Evolutionary conservation across 1,284 basidiomycete species (phyloP).

Genomic region (Xanthoconium separans): DNA sequence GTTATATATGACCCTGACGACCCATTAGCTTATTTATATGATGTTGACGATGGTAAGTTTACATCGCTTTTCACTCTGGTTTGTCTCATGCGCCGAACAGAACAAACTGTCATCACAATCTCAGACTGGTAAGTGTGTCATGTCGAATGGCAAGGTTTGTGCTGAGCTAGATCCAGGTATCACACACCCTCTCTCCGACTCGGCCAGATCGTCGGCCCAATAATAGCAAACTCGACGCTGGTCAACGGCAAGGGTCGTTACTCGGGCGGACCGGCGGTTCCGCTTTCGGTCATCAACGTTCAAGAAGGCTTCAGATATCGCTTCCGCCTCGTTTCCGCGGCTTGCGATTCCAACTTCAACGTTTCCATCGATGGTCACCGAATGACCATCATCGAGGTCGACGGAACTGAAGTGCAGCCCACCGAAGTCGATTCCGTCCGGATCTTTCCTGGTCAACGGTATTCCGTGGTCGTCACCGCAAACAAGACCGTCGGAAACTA

Average conservation of each 20-base stretch:
- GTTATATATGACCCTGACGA: conserved; percentile 41
- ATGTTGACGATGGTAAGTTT: conserved; percentile 36
- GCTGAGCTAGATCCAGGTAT: conserved; percentile 18
- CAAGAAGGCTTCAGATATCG: conserved; percentile 26
- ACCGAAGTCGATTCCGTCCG: conserved; percentile 39
- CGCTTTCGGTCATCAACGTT: conserved; percentile 36
- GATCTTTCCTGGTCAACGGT: conserved; percentile 42
- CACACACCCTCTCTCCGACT: conserved; percentile 18
- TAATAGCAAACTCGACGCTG: conserved; percentile 34
- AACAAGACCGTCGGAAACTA: conserved; percentile 39
- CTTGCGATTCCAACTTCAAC: conserved; percentile 35
- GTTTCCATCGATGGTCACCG: conserved; percentile 40
- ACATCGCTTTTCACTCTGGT: neutral
- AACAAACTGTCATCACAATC: conserved; percentile 29
- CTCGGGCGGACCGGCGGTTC: conserved; percentile 27
- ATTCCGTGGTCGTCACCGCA: conserved; percentile 36
- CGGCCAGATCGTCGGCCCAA: neutral
- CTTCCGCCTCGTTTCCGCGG: conserved; percentile 34
- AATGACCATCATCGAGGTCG: conserved; percentile 46
- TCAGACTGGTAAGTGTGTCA: conserved; percentile 26
- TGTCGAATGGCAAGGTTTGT: neutral
- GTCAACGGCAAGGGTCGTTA: conserved; percentile 51
- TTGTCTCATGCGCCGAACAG: conserved; percentile 7
- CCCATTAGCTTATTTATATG: conserved; percentile 34
- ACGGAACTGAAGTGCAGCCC: conserved; percentile 43